Conservation (phyloP, 306 rosid genomes). For the Rosa multiflora region DNA sequence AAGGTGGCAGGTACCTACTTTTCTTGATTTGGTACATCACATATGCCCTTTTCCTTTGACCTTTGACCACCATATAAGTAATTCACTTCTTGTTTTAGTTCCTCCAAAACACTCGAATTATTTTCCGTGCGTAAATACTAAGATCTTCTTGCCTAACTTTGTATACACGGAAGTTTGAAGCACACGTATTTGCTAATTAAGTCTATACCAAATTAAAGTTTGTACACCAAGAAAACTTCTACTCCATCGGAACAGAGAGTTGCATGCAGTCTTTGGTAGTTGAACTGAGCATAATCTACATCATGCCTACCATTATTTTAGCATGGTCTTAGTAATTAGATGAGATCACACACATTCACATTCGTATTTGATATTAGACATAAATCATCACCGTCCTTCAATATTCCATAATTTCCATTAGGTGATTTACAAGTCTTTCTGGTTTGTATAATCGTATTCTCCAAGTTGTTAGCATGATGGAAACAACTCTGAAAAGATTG, state of each 20-base stretch:
- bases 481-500: neutral
- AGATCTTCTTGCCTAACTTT: conserved; percentile 4
- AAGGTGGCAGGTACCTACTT: too few relatives aligned
- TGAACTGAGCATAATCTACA: neutral
- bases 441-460: neutral
- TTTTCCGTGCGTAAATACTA: neutral
- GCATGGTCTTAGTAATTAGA: neutral
- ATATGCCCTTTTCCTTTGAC: neutral
- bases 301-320: conserved; percentile 9
- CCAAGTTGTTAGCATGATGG: neutral
- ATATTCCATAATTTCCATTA: neutral
- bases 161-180: neutral
- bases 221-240: neutral
- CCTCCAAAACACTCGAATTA: neutral
- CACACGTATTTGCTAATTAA: neutral
- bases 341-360: neutral
- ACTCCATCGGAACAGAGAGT: neutral
- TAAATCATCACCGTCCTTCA: neutral
- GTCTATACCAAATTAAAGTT: neutral
- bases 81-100: neutral
- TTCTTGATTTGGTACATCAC: too few relatives aligned
- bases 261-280: conserved; percentile 12
- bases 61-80: neutral
- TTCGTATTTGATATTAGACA: neutral
- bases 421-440: neutral